Base-by-base conservation (phyloP, 2,329 filamentous ascomycete genomes). In the Fusarium secorum region DNA sequence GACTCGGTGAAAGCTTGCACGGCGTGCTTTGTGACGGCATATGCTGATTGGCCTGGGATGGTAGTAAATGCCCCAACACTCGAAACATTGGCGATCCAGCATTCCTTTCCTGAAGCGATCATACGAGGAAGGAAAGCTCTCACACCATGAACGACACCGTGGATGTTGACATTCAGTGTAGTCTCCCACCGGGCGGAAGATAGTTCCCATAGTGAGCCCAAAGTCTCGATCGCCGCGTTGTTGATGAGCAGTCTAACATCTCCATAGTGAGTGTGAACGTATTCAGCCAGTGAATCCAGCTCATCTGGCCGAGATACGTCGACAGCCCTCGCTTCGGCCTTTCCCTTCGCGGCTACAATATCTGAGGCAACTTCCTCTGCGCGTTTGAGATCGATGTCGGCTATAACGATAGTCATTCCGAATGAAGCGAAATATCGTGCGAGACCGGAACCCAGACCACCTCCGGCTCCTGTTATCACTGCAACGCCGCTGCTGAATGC, bases 291-390 rank as follows among this genome's bases (percentile, higher is more conserved):
- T 2, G 4, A 20, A 39, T 53, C 49, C 17, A 53, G 5, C 26
- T 39, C 33, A 0, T 5, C 20, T 2, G 49, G 35, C 3, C 35
- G 24, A 1, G 49, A 53, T 9, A 53, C 24, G 5, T 53, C 35
- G 1, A 53, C 3, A 15, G 7, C 24, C 10, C 18, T 38, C 6
- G 49, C 49, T 8, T 53, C 49, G 0, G 24, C 49, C 1, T 30
- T 20, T 9, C 49, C 22, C 7, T 10, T 18, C 1, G 13, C 3
- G 14, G 20, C 5, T 9, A 1, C 7, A 0, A 53, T 30, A 1
- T n/a, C 26, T 0, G 13, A 28, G 5, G 49, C 49, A 0, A 39
- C 24, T 38, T 53, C 49, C 14, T 38, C 33, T 2, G 49, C 49
- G 0, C 35, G 35, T 13, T 5, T 2, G 3, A 53, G 5, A 3